Evolutionary conservation across 2,329 filamentous ascomycete genomes (phyloP).

Genomic region (Boeremia exigua): DNA sequence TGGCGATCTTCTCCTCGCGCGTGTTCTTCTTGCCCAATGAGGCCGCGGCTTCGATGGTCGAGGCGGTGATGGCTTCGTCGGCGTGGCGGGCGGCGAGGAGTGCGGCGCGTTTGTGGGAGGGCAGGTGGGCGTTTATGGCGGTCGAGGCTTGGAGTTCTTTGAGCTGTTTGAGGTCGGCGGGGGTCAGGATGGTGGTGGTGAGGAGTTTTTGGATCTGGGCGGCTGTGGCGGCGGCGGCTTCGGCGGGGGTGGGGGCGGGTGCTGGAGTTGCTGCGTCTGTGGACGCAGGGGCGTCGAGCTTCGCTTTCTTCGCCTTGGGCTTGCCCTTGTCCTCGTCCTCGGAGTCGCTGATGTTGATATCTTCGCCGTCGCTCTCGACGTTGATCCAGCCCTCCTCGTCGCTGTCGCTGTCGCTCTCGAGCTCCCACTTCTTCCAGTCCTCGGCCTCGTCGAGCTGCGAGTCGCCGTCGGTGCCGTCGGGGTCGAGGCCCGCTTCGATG

Average conservation of each 20-base stretch:
- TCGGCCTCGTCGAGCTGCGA: constrained; percentile 66
- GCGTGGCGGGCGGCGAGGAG: constrained; percentile 64
- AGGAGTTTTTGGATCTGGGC: constrained; percentile 65
- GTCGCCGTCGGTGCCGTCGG: constrained; percentile 66
- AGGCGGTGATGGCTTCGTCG: constrained; percentile 89
- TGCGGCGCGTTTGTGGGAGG: constrained; percentile 50
- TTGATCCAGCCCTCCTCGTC: constrained; percentile 91
- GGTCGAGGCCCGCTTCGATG: constrained; percentile 69
- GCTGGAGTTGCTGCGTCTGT: constrained; percentile 46
- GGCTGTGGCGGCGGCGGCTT: constrained; percentile 42
- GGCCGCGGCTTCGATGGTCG: constrained; percentile 87
- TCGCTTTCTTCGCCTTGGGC: constrained; percentile 64
- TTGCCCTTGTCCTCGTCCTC: constrained; percentile 58
- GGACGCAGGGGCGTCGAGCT: constrained; percentile 56
- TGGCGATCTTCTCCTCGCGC: constrained; percentile 85
- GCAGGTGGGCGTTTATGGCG: constrained; percentile 69
- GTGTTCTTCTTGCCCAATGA: constrained; percentile 79
- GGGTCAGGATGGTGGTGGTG: constrained; percentile 93
- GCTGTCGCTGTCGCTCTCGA: constrained; percentile 63
- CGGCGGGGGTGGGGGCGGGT: constrained; percentile 44
- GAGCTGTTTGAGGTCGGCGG: constrained; percentile 93
- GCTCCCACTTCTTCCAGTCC: constrained; percentile 65
- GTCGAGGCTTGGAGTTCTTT: constrained; percentile 82
- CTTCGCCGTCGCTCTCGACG: constrained; percentile 79
- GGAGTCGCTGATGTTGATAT: constrained; percentile 73